These are phyloP conservation scores for Dillenia suffruticosa DNA, from an alignment of 164 flowering plant genomes.

Conservation along the genomic window DNA sequence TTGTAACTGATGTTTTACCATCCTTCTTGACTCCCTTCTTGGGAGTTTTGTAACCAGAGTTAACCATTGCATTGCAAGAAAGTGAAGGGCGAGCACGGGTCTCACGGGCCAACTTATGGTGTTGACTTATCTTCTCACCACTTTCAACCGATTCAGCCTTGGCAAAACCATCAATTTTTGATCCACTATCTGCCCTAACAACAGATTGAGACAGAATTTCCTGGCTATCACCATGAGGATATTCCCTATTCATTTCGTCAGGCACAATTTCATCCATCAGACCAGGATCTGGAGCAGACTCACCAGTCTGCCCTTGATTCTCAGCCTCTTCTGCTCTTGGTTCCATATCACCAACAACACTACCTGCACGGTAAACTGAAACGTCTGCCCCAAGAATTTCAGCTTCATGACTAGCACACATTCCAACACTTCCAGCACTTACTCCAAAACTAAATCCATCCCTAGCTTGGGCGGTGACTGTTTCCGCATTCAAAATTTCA, in stretches of 20 bases:
- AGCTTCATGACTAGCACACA: constrained; percentile 99
- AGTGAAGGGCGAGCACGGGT: constrained; percentile 61
- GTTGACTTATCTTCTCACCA: constrained; percentile 69
- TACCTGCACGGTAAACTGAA: constrained; percentile 70
- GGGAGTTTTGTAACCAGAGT: constrained; percentile 59
- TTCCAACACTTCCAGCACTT: constrained; percentile 97
- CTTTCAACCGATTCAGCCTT: constrained; percentile 95
- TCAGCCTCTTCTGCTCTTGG: constrained; percentile 76
- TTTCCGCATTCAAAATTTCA: constrained; percentile 76
- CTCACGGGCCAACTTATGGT: constrained; percentile 30
- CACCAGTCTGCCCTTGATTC: constrained; percentile 93
- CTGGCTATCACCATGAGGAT: constrained; percentile 85
- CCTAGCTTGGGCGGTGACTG: constrained; percentile 61
- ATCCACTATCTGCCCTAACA: constrained; percentile 91
- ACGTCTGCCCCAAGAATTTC: constrained; percentile 88
- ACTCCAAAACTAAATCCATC: constrained; percentile 85
- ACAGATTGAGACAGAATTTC: constrained; percentile 77
- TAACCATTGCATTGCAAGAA: constrained; percentile 75
- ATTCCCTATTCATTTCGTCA: constrained; percentile 68
- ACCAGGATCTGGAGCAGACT: constrained; percentile 81
- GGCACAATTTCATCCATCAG: constrained; percentile 80
- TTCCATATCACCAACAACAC: constrained; percentile 88
- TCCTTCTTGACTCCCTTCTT: constrained; percentile 69
- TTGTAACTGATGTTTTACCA: constrained; percentile 46
- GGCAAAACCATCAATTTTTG: constrained; percentile 75